These are phyloP conservation scores for Nigrospora oryzae DNA, from an alignment of 2,329 filamentous ascomycete species.

Conservation along the genomic window DNA sequence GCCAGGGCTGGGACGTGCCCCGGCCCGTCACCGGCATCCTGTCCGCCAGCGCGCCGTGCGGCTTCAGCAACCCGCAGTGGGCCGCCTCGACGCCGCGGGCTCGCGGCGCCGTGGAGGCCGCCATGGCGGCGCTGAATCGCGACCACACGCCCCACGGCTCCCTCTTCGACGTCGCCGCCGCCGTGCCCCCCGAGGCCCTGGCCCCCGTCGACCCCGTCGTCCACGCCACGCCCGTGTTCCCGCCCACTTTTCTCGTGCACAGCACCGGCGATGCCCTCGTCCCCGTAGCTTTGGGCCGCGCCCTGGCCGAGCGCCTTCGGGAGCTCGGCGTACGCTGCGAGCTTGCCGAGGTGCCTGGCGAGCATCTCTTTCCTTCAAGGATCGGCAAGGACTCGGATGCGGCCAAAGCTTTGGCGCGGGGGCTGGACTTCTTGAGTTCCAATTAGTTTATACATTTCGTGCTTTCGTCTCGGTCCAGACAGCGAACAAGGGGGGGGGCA, in stretches of 20 bases:
- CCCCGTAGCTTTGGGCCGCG: slow-evolving; percentile 22
- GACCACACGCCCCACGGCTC: slow-evolving; percentile 28
- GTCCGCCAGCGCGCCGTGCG: slow-evolving; percentile 29
- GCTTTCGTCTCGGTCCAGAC: too few species aligned
- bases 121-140: slow-evolving; percentile 15
- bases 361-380: slow-evolving; percentile 30
- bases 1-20: slow-evolving; percentile 26
- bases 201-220: slow-evolving; percentile 21
- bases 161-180: slow-evolving; percentile 18
- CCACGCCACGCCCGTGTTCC: slow-evolving; percentile 19
- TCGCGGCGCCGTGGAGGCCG: slow-evolving; percentile 5
- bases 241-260: slow-evolving; percentile 32
- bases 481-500: too few species aligned
- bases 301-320: slow-evolving; percentile 15
- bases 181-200: slow-evolving; percentile 14
- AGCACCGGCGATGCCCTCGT: slow-evolving; percentile 28
- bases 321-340: slow-evolving; percentile 21
- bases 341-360: slow-evolving; percentile 25
- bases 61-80: slow-evolving; percentile 28
- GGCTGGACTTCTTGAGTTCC: neutral
- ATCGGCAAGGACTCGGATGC: slow-evolving; percentile 25
- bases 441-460: too few species aligned
- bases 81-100: slow-evolving; percentile 16
- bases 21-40: slow-evolving; percentile 26
- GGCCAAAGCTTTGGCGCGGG: neutral